Evolutionary conservation across 441 rosid species (phyloP).

Genomic region (Cnidoscolus chayamansa): DNA sequence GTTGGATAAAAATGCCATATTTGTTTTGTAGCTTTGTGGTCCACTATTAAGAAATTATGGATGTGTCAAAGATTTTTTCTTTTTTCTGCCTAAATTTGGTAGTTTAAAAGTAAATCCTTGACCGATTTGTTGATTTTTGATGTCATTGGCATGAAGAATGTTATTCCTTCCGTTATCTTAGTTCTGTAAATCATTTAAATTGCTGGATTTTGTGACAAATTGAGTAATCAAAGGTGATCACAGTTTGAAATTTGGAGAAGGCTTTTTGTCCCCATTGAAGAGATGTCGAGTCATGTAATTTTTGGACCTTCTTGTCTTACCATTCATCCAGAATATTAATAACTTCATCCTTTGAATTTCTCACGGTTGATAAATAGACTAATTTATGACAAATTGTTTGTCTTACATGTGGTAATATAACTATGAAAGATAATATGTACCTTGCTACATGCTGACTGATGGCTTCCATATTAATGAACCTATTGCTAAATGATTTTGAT

Average conservation of each 20-base stretch:
- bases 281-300: not conserved
- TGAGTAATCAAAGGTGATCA: not conserved
- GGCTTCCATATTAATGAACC: not conserved
- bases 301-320: not conserved
- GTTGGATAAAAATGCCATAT: not conserved
- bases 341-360: not conserved
- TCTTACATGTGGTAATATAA: not conserved
- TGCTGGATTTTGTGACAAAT: not conserved
- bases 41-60: not conserved
- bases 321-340: not conserved
- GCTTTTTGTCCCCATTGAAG: not conserved
- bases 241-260: not conserved
- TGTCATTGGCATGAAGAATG: slow-evolving; percentile 4
- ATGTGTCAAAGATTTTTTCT: not conserved
- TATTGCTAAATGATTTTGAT: not conserved
- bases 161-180: not conserved
- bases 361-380: not conserved
- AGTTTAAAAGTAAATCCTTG: not conserved
- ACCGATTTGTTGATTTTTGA: not conserved
- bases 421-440: not conserved
- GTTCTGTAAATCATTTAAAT: not conserved
- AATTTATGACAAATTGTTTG: not conserved
- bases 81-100: not conserved
- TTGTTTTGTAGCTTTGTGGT: not conserved
- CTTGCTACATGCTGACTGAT: not conserved